Percentiles rank a stretch among this genome's conserved stretches.
phyloP scores from a whole-genome alignment of 768 basidiomycete genomes.

The Rhizopogon roseolus region DNA sequence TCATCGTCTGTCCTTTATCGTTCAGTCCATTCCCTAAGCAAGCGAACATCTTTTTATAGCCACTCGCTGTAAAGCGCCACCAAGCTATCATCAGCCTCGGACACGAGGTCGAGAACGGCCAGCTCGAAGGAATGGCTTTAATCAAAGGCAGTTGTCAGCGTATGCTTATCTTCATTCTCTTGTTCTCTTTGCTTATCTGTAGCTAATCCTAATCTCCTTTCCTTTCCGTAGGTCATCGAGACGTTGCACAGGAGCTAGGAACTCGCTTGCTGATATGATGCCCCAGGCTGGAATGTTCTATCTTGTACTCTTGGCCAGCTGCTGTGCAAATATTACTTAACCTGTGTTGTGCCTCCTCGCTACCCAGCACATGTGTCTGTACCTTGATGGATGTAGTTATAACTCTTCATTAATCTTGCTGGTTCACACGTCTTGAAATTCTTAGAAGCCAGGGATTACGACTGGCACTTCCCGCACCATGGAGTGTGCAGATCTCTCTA shows the following conservation, averaged over 20 bases:
- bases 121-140: conserved; percentile 17
- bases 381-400: background rate
- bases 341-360: background rate
- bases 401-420: too few relatives aligned
- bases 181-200: background rate
- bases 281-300: background rate
- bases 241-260: background rate
- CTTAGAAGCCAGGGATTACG: too few relatives aligned
- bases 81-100: conserved; percentile 18
- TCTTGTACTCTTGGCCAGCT: background rate
- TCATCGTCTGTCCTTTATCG: conserved; percentile 16
- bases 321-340: too few relatives aligned
- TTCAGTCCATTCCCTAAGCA: background rate
- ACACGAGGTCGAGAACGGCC: conserved; percentile 19
- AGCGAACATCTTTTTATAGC: conserved; percentile 5
- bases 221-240: background rate
- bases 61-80: conserved; percentile 23
- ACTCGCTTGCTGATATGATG: background rate
- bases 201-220: background rate
- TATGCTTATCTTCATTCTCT: conserved; percentile 3
- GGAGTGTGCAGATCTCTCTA: background rate
- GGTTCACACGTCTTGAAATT: too few relatives aligned
- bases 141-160: conserved; percentile 17
- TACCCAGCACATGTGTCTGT: background rate
- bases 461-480: background rate